Evolutionary conservation across 2,329 filamentous ascomycete genomes (phyloP), one percentile per base, ranked within the genome.

Genomic region (Colletotrichum cordylinicola): DNA sequence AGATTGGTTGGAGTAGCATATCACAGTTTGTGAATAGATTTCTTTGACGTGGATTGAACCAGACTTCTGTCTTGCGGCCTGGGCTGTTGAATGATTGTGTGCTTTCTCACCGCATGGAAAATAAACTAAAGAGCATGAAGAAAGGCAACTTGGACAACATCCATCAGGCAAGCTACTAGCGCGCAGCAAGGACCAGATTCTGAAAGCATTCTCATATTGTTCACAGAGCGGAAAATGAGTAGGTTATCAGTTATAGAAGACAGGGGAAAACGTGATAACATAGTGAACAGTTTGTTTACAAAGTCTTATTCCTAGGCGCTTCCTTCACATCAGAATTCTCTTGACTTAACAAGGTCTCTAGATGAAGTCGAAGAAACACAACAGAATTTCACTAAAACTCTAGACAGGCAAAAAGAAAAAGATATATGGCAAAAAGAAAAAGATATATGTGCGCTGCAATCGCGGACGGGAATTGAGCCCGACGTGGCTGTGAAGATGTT

Each of bases 381-480:
- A n/a, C n/a, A 48, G 10, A 48, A 18, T 48, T 12, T 7, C 1
- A 7, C 10, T 2, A 48, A 48, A 48, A 21, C 37, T n/a, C 37
- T n/a, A 18, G 18, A 48, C 18, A 48, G 39, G 39, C 39, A 52
- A 52, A 52, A 48, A n/a, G 3, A 48, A 48, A n/a, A 2, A 33
- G 8, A 48, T 21, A 48, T 21, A n/a, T 1, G 6, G 6, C 4
- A 33, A 33, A 33, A 33, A 9, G 43, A 21, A 52, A 52, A 52
- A 13, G n/a, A 52, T 18, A 13, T 52, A 16, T 52, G 43, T 52
- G 43, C 43, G n/a, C 43, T 52, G 43, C 66, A 58, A 70, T 70
- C 56, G 66, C 71, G 71, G 71, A 64, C 66, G 66, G 71, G 66
- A 73, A 73, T 73, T 70, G 71, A 73, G 66, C 71, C 71, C 66